phyloP scores from a whole-genome alignment of 768 basidiomycete species.

The Pulveroboletus frians region DNA sequence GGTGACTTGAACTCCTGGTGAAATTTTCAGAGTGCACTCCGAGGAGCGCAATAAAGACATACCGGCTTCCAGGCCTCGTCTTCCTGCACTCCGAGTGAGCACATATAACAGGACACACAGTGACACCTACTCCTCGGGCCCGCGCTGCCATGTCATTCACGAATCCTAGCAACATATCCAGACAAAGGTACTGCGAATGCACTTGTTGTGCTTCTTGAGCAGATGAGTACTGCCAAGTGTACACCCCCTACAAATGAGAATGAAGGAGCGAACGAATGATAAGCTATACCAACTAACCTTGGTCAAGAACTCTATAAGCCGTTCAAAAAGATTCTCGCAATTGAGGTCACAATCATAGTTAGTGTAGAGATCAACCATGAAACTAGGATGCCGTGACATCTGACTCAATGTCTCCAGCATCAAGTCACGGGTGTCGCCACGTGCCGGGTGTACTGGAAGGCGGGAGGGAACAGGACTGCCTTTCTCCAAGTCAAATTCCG shows the following conservation, averaged over 20 bases:
- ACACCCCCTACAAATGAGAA: conserved; percentile 57
- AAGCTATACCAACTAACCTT: conserved; percentile 48
- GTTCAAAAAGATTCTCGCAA: conserved; percentile 93
- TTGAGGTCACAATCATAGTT: conserved; percentile 98
- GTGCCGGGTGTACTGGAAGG: conserved; percentile 66
- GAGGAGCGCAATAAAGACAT: conserved; percentile 20
- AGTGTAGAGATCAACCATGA: conserved; percentile 92
- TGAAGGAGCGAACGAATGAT: conserved; percentile 3
- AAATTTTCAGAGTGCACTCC: neutral
- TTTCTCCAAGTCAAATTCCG: conserved; percentile 44
- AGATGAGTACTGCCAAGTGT: conserved; percentile 59
- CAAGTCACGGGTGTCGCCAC: conserved; percentile 82
- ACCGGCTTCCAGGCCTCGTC: conserved; percentile 62
- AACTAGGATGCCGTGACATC: conserved; percentile 76
- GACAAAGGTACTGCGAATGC: conserved; percentile 77
- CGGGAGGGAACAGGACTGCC: conserved; percentile 48
- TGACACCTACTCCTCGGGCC: conserved; percentile 39
- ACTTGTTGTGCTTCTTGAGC: conserved; percentile 61
- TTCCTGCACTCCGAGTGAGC: conserved; percentile 28
- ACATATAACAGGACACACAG: conserved; percentile 4
- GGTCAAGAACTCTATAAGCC: conserved; percentile 81
- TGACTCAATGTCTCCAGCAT: conserved; percentile 84
- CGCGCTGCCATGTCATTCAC: conserved; percentile 85
- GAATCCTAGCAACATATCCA: conserved; percentile 83
- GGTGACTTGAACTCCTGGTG: conserved; percentile 51